Evolutionary conservation across 2,329 filamentous ascomycete genomes (phyloP), one percentile per base, ranked within the genome.

Genomic region (Epichloe sibirici): DNA sequence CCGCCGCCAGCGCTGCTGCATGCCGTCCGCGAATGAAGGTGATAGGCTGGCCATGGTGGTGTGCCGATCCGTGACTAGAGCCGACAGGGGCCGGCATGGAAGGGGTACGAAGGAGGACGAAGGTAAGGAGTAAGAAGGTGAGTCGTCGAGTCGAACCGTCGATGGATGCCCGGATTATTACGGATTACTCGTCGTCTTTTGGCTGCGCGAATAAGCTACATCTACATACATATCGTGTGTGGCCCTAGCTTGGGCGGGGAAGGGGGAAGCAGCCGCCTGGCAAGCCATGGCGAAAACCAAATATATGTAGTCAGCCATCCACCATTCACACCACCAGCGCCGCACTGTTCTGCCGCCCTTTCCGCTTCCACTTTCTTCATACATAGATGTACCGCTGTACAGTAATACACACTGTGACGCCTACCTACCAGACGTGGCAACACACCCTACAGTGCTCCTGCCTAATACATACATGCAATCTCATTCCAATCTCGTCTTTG

Each of bases 1-100:
- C 50, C 54, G 57, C 55, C 54, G 34, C 46, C 44, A 51, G 52
- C 50, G 53, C 52, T 54, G 55, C 53, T 51, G 53, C 52, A 49
- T 52, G 53, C 42, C 48, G 49, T 40, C 34, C 51, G 21, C n/a
- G 46, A 43, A 45, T 12, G 25, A 35, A 23, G 44, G 38, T 57
- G 55, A 56, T 57, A 56, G 53, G 51, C 39, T 43, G 46, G 4
- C 6, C 12, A 6, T 3, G 35, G 31, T 39, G 46, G 48, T 50
- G 51, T 48, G 47, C 39, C 35, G 37, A 28, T 28, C 45, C 35
- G 21, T 25, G 47, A n/a, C 21, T 35, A 38, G 39, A 44, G 15
- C 4, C 13, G 45, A 40, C 50, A 51, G 47, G 56, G 50, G 46
- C n/a, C 5, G 28, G 34, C 17, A 46, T 28, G 21, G 39, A n/a